phyloP scores from a whole-genome alignment of 2,329 filamentous ascomycete species.

The Sphaerostilbella broomeana region DNA sequence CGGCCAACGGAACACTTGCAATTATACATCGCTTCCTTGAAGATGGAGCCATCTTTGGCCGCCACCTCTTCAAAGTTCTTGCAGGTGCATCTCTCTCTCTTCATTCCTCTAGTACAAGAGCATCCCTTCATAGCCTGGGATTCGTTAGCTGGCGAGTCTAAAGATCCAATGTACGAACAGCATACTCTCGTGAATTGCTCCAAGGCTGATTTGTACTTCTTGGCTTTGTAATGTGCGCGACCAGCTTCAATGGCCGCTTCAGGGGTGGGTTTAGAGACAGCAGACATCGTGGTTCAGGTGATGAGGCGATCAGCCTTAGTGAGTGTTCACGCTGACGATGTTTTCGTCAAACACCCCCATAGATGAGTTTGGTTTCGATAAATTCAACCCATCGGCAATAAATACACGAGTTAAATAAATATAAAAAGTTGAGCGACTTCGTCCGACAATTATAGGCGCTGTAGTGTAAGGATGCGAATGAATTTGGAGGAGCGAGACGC shows the following conservation, averaged over 20 bases:
- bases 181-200: constrained; percentile 32
- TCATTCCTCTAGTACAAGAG: constrained; percentile 27
- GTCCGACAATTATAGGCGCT: no score
- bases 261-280: constrained; percentile 12
- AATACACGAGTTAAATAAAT: no score
- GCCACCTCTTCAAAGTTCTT: constrained; percentile 33
- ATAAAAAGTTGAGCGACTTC: no score
- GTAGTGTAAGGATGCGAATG: no score
- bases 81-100: constrained; percentile 32
- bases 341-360: no score
- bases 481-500: no score
- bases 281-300: constrained; percentile 1
- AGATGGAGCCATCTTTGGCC: constrained; percentile 29
- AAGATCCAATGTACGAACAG: background rate
- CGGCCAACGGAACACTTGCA: constrained; percentile 32
- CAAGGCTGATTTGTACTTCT: constrained; percentile 30
- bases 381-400: no score
- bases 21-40: constrained; percentile 35
- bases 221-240: constrained; percentile 27
- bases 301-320: no score
- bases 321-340: no score
- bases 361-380: no score
- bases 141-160: background rate
- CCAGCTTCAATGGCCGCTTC: constrained; percentile 28
- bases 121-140: constrained; percentile 33